Evolutionary conservation across 1,139 yeast species (phyloP), one percentile per base, ranked within the genome.

Genomic region (Hansenula lynferdii): DNA sequence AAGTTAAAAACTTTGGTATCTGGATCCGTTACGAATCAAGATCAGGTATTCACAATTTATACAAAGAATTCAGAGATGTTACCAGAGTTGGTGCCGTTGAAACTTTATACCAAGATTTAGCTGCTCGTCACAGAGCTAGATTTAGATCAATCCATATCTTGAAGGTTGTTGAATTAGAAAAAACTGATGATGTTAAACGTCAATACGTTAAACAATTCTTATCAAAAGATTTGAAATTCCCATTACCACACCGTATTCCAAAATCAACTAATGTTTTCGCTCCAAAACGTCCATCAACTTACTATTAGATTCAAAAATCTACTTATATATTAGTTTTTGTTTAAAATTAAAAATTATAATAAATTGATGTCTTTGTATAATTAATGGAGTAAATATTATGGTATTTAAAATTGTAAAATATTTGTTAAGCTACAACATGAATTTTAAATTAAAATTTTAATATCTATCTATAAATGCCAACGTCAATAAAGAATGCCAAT

Each of bases 81-180:
- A 77, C 97, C 78, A 94, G 99, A 80, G 95, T 89, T 56, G 96
- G 89, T 72, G 98, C 98, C 62, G 97, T 92, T 68, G 96, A 86
- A 73, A 80, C 95, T 70, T 85, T 92, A 84, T 92, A 92, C 94
- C 92, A 86, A 75, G 98, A 94, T 75, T 85, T 92, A 84, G 99
- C 99, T 75, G 97, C 98, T 61, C 92, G 98, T 80, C 99, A 92
- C 95, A 89, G 98, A 85, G 94, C 98, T 68, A 89, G 99, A 82
- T 92, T 92, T 82, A 87, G 98, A 85, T 84, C 92, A 61, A 86
- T 92, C 74, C 98, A 92, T 87, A 87, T 84, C 72, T 80, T 84
- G 70, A 92, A 92, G 89, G 97, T 92, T 70, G 97, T 90, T 69
- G 97, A 92, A 79, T 82, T 92, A 66, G 96, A 84, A 75, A 90